phyloP scores from a whole-genome alignment of 805 yeast genomes.

The Dipodascopsis tothii region DNA sequence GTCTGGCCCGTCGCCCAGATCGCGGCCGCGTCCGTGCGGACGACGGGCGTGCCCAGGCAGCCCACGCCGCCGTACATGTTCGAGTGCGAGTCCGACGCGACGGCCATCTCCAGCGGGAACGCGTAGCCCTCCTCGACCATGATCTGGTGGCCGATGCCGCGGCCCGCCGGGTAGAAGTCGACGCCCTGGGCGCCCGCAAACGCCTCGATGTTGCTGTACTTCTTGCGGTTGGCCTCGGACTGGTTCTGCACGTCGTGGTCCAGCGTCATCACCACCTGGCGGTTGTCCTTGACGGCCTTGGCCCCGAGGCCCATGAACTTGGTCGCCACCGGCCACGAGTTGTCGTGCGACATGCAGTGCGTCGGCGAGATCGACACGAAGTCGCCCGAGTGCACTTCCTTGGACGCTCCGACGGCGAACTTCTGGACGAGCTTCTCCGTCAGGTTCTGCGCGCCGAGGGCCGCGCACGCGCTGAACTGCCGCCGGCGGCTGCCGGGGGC shows the following conservation, averaged over 20 bases:
- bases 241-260: conserved; percentile 98
- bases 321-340: conserved; percentile 98
- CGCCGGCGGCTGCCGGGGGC: too few relatives aligned
- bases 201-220: conserved; percentile 78
- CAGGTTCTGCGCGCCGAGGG: conserved; percentile 52
- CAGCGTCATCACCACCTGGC: conserved; percentile 90
- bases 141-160: conserved; percentile 98
- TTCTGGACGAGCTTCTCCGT: conserved; percentile 94
- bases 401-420: conserved; percentile 82
- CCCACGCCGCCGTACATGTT: conserved; percentile 98
- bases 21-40: conserved; percentile 96
- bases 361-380: conserved; percentile 92
- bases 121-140: conserved; percentile 99
- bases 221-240: conserved; percentile 76
- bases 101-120: conserved; percentile 85
- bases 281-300: conserved; percentile 65
- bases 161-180: conserved; percentile 96
- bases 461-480: neutral
- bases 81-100: conserved; percentile 96
- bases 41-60: conserved; percentile 92
- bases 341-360: conserved; percentile 98
- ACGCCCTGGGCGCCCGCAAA: conserved; percentile 87
- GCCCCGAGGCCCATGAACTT: conserved; percentile 96
- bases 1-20: conserved; percentile 99
- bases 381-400: conserved; percentile 79